These are phyloP conservation scores for Cordyceps fumosorosea DNA, from an alignment of 2,329 filamentous ascomycete genomes.

Conservation along the genomic window DNA sequence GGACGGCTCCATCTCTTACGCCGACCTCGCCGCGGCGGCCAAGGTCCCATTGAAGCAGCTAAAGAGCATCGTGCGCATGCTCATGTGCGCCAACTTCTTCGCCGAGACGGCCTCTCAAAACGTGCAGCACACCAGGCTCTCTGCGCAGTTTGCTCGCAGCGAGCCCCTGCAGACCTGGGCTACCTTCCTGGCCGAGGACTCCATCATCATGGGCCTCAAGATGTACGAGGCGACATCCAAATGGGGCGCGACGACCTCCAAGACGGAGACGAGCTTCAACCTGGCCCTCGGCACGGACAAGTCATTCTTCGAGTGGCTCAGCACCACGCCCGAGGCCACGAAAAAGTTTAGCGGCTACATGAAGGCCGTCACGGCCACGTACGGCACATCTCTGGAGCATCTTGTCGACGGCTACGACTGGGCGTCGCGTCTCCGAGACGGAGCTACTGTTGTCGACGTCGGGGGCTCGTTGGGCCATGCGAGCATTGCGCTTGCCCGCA, in stretches of 20 bases:
- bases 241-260: neutral
- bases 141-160: neutral
- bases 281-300: neutral
- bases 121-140: neutral
- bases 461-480: neutral
- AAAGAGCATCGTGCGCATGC: neutral
- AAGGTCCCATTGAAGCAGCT: neutral
- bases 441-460: neutral
- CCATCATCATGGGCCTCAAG: neutral
- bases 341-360: neutral
- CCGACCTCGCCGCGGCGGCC: neutral
- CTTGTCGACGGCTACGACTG: neutral
- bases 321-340: neutral
- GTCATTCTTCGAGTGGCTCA: neutral
- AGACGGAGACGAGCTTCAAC: neutral
- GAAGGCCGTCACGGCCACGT: neutral
- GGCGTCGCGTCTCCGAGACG: neutral
- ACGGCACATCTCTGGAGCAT: neutral
- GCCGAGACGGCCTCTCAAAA: neutral
- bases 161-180: neutral
- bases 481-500: neutral
- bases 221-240: neutral
- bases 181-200: neutral
- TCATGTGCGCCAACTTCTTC: neutral
- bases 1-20: neutral